A percentile compares a stretch with the other conserved stretches of the same genome.
Conservation (phyloP, 345 rosid species). For the Nasturtium officinale region DNA sequence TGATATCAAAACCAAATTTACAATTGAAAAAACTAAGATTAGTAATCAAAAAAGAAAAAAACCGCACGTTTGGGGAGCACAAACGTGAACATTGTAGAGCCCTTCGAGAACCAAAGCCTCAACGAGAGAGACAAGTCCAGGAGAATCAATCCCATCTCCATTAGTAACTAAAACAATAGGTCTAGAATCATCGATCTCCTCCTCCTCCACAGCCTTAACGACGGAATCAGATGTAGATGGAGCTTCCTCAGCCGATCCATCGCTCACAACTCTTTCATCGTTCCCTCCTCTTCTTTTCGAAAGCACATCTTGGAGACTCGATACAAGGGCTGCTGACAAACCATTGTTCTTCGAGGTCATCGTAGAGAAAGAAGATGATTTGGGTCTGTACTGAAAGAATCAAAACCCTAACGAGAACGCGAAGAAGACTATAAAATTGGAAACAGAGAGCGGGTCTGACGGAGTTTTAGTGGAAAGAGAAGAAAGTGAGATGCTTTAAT, state of each 20-base stretch:
- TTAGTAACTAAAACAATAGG: conserved; percentile 85
- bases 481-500: conserved; percentile 30
- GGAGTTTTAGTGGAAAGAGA: conserved; percentile 29
- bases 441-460: conserved; percentile 39
- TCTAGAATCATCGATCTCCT: conserved; percentile 56
- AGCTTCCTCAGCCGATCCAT: conserved; percentile 48
- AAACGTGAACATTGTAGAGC: conserved; percentile 81
- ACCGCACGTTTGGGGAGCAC: conserved; percentile 92
- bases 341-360: conserved; percentile 57
- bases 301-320: conserved; percentile 86
- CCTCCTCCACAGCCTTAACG: conserved; percentile 37
- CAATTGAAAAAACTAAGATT: background rate
- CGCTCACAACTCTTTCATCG: conserved; percentile 41
- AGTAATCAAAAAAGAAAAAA: background rate
- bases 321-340: conserved; percentile 78
- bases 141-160: conserved; percentile 89
- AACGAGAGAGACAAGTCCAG: conserved; percentile 84
- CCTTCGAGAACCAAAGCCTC: conserved; percentile 79
- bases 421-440: conserved; percentile 22
- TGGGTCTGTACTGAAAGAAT: conserved; percentile 36
- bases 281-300: conserved; percentile 51
- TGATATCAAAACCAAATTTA: conserved; percentile 9
- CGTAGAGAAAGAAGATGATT: conserved; percentile 8
- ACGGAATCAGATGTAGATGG: conserved; percentile 59
- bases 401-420: conserved; percentile 45